Evolutionary conservation across 2,329 filamentous ascomycete genomes (phyloP), one percentile per base, ranked within the genome.

Genomic region (Sclerotinia borealis): DNA sequence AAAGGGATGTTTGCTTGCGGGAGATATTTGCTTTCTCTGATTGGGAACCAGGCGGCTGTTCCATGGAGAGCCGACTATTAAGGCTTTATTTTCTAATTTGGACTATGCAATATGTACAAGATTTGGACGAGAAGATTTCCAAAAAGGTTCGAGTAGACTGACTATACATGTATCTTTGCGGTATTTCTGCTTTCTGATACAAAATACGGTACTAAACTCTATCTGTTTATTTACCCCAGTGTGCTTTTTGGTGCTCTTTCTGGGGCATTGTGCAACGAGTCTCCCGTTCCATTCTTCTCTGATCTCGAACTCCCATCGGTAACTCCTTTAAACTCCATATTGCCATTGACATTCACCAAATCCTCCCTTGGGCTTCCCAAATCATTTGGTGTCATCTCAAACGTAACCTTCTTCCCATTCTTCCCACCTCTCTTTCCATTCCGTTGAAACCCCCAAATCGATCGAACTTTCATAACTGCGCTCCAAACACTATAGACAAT

Each of bases 401-500:
- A 62, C 17, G 50, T 58, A 34, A 56, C 51, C 25, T 48, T 62
- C 31, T 58, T 58, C 10, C 36, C 58, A 10, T 22, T 49, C 31
- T 62, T 58, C 19, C 47, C 25, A 19, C 22, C 15, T 34, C 31
- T 45, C 7, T 25, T 39, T 25, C 51, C 58, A 37, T 29, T 36
- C 13, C 19, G n/a, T 11, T 17, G 3, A 25, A 39, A 8, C 5
- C 59, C 48, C 25, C 45, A 34, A 19, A 56, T 29, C 5, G 13
- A 56, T 17, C n/a, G n/a, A 45, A 34, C n/a, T 13, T 58, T 58
- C 6, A 34, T 15, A n/a, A 11, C 41, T 3, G 17, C 39, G 10
- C 9, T 45, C 22, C 39, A 37, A 25, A 48, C 31, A 37, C n/a
- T 61, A 61, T 70, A 68, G 17, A 64, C 64, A 59, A 72, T 41